These are phyloP conservation scores for Smallanthus sonchifolius DNA, from an alignment of 129 eudicot species.

Conservation along the genomic window DNA sequence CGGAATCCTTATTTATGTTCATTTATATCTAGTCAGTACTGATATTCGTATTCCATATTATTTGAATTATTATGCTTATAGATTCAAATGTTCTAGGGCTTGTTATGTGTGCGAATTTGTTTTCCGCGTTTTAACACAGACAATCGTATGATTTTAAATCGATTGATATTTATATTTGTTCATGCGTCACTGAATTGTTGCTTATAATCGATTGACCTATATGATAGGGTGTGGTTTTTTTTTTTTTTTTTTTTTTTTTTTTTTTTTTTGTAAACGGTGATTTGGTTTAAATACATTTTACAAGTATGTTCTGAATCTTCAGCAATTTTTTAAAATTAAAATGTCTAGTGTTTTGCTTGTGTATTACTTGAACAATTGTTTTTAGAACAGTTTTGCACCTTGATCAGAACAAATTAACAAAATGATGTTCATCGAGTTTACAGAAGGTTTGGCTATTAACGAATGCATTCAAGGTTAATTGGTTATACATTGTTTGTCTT, in stretches of 20 bases:
- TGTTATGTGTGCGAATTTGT: slow-evolving; percentile 9
- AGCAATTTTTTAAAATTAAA: too few species aligned
- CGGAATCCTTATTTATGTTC: neutral
- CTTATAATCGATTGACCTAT: too few species aligned
- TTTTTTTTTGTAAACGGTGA: neutral
- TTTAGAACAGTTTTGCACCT: neutral
- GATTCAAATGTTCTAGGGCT: slow-evolving; percentile 9
- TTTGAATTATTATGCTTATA: neutral
- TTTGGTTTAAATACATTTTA: neutral
- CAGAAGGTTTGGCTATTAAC: neutral
- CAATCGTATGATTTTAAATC: neutral
- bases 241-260: neutral
- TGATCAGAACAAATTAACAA: neutral
- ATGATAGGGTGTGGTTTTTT: too few species aligned
- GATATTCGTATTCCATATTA: neutral
- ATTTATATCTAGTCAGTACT: neutral
- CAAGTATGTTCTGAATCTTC: neutral
- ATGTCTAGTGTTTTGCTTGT: neutral
- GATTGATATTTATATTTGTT: neutral
- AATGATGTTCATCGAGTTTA: neutral
- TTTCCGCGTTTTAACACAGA: neutral
- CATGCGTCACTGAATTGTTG: neutral
- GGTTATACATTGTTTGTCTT: neutral
- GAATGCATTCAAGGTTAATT: neutral
- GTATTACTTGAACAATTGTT: neutral